Conservation (phyloP, 75 land plant species). For the Isoetes taiwanensis region DNA sequence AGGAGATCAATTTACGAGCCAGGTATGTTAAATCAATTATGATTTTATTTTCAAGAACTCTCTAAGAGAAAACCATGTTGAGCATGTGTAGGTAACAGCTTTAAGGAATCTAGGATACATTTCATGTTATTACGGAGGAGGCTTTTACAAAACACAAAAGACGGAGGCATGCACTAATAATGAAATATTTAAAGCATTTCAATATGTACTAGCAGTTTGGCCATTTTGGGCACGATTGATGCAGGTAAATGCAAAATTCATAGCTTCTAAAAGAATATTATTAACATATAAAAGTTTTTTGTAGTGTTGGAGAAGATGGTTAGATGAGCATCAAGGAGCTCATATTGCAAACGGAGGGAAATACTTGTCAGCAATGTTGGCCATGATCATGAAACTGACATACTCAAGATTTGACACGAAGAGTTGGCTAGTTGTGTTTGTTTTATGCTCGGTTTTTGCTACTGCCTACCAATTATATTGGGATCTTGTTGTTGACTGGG, state of each 20-base stretch:
- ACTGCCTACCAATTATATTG: constrained; percentile 26
- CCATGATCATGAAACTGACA: constrained; percentile 10
- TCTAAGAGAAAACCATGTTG: neutral
- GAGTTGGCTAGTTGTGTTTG: constrained; percentile 14
- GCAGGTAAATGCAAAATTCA: neutral
- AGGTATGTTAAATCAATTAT: neutral
- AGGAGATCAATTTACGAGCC: constrained; percentile 2
- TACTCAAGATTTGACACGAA: neutral
- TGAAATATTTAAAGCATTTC: neutral
- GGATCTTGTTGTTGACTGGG: constrained; percentile 35
- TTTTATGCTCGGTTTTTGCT: constrained; percentile 14
- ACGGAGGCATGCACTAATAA: neutral
- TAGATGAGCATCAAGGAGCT: constrained; percentile 17
- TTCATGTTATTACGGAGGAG: constrained; percentile 1
- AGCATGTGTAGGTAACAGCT: neutral
- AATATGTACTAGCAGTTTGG: neutral
- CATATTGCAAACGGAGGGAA: constrained; percentile 26
- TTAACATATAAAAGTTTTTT: too few relatives aligned
- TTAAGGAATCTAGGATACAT: constrained; percentile 1
- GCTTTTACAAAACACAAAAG: neutral
- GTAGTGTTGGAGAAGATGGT: constrained; percentile 27
- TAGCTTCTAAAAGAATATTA: neutral
- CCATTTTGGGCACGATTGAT: neutral
- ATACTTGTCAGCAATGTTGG: constrained; percentile 25
- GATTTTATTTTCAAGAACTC: neutral